Conservation (phyloP, 345 rosid genomes). For the Lenwebbia sp. region DNA sequence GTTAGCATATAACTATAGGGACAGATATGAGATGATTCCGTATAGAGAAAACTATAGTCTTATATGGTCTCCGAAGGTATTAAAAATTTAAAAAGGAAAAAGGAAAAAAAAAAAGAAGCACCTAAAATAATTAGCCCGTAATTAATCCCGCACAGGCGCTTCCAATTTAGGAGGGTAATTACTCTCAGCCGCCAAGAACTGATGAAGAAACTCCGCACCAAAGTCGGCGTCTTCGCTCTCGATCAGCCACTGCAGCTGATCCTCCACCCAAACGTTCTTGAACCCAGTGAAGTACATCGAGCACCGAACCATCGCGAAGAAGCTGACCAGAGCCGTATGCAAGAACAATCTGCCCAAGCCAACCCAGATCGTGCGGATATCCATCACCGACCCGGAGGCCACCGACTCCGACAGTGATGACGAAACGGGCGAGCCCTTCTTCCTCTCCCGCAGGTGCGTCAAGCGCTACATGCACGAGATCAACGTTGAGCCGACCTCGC, state of each 20-base stretch:
- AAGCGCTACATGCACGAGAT: slow-evolving; percentile 67
- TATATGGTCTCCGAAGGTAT: not conserved
- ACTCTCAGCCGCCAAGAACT: slow-evolving; percentile 5
- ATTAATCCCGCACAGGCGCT: slow-evolving; percentile 14
- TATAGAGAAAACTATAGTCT: not conserved
- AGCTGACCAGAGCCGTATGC: slow-evolving; percentile 16
- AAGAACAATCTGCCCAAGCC: not conserved
- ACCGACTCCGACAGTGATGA: slow-evolving; percentile 92
- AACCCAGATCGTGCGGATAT: slow-evolving; percentile 31
- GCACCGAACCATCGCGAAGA: too few species aligned
- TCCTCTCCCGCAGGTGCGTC: slow-evolving; percentile 32
- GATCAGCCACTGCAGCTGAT: slow-evolving; percentile 15
- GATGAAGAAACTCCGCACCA: slow-evolving; percentile 14
- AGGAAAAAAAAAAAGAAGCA: not conserved
- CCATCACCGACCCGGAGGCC: slow-evolving; percentile 58
- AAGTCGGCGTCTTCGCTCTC: not conserved
- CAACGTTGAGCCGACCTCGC: slow-evolving; percentile 28
- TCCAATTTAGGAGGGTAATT: slow-evolving; percentile 3
- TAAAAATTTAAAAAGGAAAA: not conserved
- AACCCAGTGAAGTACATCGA: too few species aligned
- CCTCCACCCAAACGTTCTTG: slow-evolving; percentile 8
- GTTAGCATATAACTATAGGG: not conserved
- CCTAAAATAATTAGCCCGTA: not conserved
- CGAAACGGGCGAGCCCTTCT: slow-evolving; percentile 21
- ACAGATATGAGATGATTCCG: not conserved